These are phyloP conservation scores for Asclepias syriaca DNA, from an alignment of 257 asterid genomes.

Conservation along the genomic window DNA sequence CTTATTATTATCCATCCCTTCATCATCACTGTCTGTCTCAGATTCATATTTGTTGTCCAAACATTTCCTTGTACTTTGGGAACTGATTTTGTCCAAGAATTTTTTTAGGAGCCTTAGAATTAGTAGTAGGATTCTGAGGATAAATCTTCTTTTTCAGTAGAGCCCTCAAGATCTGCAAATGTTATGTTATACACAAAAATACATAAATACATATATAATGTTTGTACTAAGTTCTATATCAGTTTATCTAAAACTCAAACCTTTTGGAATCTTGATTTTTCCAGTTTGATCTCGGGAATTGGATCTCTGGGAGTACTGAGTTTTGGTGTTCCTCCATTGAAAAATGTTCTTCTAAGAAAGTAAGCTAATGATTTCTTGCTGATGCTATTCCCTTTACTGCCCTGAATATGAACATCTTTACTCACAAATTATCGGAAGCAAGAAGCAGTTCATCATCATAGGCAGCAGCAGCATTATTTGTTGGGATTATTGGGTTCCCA, in stretches of 20 bases:
- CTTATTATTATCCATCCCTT: conserved; percentile 21
- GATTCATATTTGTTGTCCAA: conserved; percentile 28
- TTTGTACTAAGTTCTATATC: not conserved
- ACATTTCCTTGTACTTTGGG: conserved; percentile 45
- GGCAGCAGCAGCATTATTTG: not conserved
- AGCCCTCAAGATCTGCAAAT: conserved; percentile 54
- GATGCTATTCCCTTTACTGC: conserved; percentile 32
- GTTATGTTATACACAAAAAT: too few relatives aligned
- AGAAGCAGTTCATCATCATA: not conserved
- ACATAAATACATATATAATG: too few relatives aligned
- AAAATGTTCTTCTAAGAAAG: conserved; percentile 55
- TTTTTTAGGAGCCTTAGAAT: conserved; percentile 34
- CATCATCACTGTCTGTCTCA: conserved; percentile 33
- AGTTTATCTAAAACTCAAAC: conserved; percentile 23
- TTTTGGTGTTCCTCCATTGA: conserved; percentile 38
- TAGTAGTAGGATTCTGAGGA: conserved; percentile 37
- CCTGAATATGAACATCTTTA: conserved; percentile 18
- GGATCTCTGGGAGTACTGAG: conserved; percentile 38
- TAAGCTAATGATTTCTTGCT: conserved; percentile 45
- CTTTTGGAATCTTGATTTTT: conserved; percentile 65
- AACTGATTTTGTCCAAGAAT: conserved; percentile 45
- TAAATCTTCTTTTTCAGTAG: conserved; percentile 62
- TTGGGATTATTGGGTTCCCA: too few relatives aligned
- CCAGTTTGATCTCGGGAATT: conserved; percentile 38
- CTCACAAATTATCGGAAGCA: conserved; percentile 7